A percentile compares a stretch with the other conserved stretches of the same genome.
These are phyloP conservation scores for Kernera saxatilis DNA, from an alignment of 345 rosid genomes.

Conservation along the genomic window DNA sequence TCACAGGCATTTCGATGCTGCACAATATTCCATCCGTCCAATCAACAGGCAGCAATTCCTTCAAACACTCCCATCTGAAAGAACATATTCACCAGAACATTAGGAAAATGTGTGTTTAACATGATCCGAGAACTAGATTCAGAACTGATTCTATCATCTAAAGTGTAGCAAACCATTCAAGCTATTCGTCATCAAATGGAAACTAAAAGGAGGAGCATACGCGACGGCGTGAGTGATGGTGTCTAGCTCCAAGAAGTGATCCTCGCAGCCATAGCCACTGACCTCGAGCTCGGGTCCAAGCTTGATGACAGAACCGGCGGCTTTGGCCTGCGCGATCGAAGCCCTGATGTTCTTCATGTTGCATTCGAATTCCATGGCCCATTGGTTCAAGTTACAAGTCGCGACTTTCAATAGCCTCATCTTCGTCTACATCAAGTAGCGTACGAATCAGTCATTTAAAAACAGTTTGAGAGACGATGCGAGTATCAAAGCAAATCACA, in stretches of 20 bases:
- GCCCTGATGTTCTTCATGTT: conserved; percentile 73
- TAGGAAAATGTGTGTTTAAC: no score
- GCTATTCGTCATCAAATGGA: background rate
- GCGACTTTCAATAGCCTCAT: conserved; percentile 85
- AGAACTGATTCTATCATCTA: background rate
- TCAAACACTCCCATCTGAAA: conserved; percentile 93
- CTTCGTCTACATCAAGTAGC: background rate
- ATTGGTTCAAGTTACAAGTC: conserved; percentile 88
- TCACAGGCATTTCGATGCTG: conserved; percentile 91
- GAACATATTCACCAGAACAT: no score
- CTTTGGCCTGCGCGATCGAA: conserved; percentile 62
- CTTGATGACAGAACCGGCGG: conserved; percentile 70
- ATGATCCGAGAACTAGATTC: no score
- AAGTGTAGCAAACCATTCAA: background rate
- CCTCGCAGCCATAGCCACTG: conserved; percentile 99
- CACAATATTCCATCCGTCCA: conserved; percentile 85
- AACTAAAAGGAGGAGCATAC: conserved; percentile 31
- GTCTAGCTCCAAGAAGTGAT: conserved; percentile 92
- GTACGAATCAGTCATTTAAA: no score
- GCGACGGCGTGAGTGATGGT: conserved; percentile 76
- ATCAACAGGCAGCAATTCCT: conserved; percentile 68
- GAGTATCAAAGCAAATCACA: background rate
- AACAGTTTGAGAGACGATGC: background rate
- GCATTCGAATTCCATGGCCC: conserved; percentile 93
- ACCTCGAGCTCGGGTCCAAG: conserved; percentile 97